phyloP scores from a whole-genome alignment of 1,284 basidiomycete species.

The Ustilago crameri region DNA sequence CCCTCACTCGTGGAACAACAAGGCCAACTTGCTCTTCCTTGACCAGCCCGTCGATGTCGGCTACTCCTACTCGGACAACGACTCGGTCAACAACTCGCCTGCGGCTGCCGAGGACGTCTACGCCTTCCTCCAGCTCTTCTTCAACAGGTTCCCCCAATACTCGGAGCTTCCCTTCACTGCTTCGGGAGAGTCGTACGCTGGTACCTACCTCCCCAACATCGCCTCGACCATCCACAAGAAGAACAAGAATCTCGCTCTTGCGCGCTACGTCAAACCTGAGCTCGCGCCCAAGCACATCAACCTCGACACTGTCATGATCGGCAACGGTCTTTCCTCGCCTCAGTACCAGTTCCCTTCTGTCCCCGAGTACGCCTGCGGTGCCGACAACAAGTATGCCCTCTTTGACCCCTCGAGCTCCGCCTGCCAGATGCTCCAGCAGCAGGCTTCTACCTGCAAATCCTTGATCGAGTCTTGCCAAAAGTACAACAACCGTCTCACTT shows the following conservation, averaged over 20 bases:
- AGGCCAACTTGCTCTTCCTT: constrained; percentile 79
- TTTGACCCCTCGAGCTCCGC: constrained; percentile 77
- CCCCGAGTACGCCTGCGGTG: constrained; percentile 80
- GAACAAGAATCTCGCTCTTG: constrained; percentile 60
- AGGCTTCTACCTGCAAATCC: constrained; percentile 78
- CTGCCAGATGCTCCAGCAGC: constrained; percentile 75
- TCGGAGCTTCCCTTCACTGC: constrained; percentile 66
- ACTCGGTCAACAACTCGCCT: constrained; percentile 78
- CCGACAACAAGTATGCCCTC: constrained; percentile 73
- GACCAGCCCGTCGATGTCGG: constrained; percentile 85
- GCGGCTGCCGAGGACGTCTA: constrained; percentile 85
- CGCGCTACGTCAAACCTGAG: constrained; percentile 35
- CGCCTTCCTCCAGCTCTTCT: constrained; percentile 88
- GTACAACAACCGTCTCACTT: constrained; percentile 70
- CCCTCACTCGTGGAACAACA: constrained; percentile 80
- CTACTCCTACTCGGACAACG: constrained; percentile 82
- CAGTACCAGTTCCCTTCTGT: constrained; percentile 71
- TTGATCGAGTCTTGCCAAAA: constrained; percentile 70
- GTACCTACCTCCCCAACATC: constrained; percentile 70
- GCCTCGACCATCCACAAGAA: constrained; percentile 62
- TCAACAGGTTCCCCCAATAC: constrained; percentile 70
- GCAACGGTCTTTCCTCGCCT: constrained; percentile 65
- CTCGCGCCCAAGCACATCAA: constrained; percentile 59
- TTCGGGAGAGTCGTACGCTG: constrained; percentile 75
- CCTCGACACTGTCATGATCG: constrained; percentile 64